phyloP scores from a whole-genome alignment of 306 rosid species.

The Trifolium fragiferum region DNA sequence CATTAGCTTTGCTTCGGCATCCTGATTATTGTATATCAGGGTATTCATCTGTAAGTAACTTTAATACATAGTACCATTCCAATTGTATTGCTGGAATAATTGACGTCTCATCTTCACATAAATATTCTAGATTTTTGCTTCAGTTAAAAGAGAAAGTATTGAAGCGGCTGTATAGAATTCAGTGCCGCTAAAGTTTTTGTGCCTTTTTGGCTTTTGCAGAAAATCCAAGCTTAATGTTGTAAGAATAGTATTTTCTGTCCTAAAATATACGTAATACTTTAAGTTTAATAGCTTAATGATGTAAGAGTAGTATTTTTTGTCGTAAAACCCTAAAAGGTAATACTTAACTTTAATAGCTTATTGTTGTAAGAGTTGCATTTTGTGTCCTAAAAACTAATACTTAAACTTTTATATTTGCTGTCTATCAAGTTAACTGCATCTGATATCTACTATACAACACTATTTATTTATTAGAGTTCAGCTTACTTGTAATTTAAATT shows the following conservation, averaged over 20 bases:
- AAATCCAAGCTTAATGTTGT: conserved; percentile 31
- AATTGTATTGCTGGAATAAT: conserved; percentile 8
- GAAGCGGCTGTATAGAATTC: conserved; percentile 4
- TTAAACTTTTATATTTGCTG: not conserved
- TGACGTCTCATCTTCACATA: conserved; percentile 19
- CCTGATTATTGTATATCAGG: conserved; percentile 95
- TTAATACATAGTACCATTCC: not conserved
- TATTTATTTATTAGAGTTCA: not conserved
- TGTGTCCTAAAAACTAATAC: not conserved
- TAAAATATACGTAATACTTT: not conserved
- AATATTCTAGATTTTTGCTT: conserved; percentile 29
- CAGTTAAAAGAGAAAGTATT: conserved; percentile 14
- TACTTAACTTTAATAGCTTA: not conserved
- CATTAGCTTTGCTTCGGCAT: conserved; percentile 90
- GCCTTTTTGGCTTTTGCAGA: conserved; percentile 15
- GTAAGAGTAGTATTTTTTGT: too few relatives aligned
- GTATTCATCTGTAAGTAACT: conserved; percentile 80
- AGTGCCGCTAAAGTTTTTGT: not conserved
- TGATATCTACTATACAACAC: conserved; percentile 6
- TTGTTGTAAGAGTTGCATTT: not conserved
- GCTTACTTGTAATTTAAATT: conserved; percentile 15
- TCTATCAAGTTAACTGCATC: not conserved
- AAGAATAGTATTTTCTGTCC: conserved; percentile 11
- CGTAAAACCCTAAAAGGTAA: not conserved
- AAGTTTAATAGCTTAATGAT: too few relatives aligned